These are phyloP conservation scores for Blastocladiella emersonii DNA, from an alignment of 371 early-diverging fungal species.

Conservation along the genomic window DNA sequence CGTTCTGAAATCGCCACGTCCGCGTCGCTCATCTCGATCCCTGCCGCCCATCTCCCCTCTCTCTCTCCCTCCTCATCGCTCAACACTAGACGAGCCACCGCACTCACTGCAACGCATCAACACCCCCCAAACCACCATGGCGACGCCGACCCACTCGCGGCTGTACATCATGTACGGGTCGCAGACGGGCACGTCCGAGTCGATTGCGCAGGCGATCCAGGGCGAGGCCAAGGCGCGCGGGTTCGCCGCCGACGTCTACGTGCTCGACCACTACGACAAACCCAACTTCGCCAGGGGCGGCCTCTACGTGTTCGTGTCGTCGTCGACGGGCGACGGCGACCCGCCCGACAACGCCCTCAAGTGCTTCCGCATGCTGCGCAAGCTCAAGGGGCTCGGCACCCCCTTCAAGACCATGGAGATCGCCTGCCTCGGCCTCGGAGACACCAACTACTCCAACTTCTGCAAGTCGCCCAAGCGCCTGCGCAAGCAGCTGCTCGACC, in stretches of 20 bases:
- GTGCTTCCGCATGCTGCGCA: slow-evolving; percentile 68
- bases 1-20: too few relatives aligned
- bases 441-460: slow-evolving; percentile 85
- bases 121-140: not conserved
- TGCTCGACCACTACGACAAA: slow-evolving; percentile 9
- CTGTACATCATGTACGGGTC: slow-evolving; percentile 58
- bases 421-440: slow-evolving; percentile 62
- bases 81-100: too few relatives aligned
- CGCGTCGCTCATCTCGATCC: too few relatives aligned
- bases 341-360: slow-evolving; percentile 81
- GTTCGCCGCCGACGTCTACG: slow-evolving; percentile 15
- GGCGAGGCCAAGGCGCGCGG: slow-evolving; percentile 58
- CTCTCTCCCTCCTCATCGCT: too few relatives aligned
- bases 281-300: slow-evolving; percentile 4
- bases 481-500: slow-evolving; percentile 52
- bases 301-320: slow-evolving; percentile 58
- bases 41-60: too few relatives aligned
- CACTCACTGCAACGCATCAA: too few relatives aligned
- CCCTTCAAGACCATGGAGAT: slow-evolving; percentile 26
- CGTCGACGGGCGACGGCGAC: slow-evolving; percentile 93
- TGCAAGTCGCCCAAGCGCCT: slow-evolving; percentile 65
- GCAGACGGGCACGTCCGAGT: slow-evolving; percentile 88
- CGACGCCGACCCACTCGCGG: not conserved
- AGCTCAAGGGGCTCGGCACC: slow-evolving; percentile 31
- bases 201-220: slow-evolving; percentile 68